phyloP scores from a whole-genome alignment of 176 grass and related monocot genomes.

The Triticum urartu region DNA sequence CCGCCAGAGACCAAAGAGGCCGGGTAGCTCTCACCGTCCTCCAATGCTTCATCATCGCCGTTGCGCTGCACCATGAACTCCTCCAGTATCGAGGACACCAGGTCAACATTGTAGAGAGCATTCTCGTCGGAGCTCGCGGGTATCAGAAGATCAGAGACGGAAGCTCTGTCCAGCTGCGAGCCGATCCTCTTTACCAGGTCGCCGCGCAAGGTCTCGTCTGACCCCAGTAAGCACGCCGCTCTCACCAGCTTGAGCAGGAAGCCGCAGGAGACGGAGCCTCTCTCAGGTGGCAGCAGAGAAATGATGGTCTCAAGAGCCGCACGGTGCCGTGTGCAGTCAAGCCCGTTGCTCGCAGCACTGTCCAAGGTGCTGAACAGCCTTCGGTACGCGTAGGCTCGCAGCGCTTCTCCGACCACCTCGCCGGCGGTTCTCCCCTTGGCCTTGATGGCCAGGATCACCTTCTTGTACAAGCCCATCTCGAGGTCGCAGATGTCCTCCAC shows the following conservation, averaged over 20 bases:
- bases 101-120: slow-evolving; percentile 51
- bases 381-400: slow-evolving; percentile 71
- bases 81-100: slow-evolving; percentile 57
- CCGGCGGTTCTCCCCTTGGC: slow-evolving; percentile 45
- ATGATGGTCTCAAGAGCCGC: slow-evolving; percentile 59
- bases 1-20: background rate
- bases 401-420: slow-evolving; percentile 71
- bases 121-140: slow-evolving; percentile 18
- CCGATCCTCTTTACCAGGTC: slow-evolving; percentile 59
- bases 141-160: slow-evolving; percentile 64
- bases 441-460: slow-evolving; percentile 68
- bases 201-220: slow-evolving; percentile 22
- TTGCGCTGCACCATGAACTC: slow-evolving; percentile 67
- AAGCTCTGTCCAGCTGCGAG: slow-evolving; percentile 66
- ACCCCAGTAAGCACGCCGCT: slow-evolving; percentile 59
- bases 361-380: slow-evolving; percentile 55
- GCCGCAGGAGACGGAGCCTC: slow-evolving; percentile 56
- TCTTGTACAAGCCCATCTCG: slow-evolving; percentile 73
- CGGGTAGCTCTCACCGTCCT: slow-evolving; percentile 35
- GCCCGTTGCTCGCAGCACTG: slow-evolving; percentile 42
- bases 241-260: slow-evolving; percentile 82
- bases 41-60: slow-evolving; percentile 34
- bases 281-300: slow-evolving; percentile 55
- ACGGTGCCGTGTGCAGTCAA: slow-evolving; percentile 40
- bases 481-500: slow-evolving; percentile 98